phyloP scores from a whole-genome alignment of 1,284 basidiomycete species.

The Polyporus tsugae region DNA sequence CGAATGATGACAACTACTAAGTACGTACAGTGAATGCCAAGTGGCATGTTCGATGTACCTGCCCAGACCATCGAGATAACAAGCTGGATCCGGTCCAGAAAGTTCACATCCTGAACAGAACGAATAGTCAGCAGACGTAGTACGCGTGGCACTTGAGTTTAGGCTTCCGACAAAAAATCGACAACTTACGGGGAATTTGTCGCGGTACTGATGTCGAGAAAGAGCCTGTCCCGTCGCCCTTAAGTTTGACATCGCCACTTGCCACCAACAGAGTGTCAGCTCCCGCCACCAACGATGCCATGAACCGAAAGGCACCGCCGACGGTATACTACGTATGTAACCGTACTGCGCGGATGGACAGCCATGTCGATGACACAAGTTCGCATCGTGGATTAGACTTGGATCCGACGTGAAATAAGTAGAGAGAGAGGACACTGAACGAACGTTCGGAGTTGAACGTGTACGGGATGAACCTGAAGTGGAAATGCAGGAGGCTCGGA shows the following conservation, averaged over 20 bases:
- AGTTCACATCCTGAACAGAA: conserved; percentile 89
- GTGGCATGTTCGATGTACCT: too few relatives aligned
- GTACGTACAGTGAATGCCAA: too few relatives aligned
- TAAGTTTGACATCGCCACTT: conserved; percentile 86
- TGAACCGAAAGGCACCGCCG: not conserved
- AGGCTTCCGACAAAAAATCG: not conserved
- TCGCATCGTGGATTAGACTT: not conserved
- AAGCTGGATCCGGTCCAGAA: conserved; percentile 82
- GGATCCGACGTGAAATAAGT: not conserved
- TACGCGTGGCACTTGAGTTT: too few relatives aligned
- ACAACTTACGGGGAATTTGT: conserved; percentile 82
- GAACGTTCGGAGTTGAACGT: not conserved
- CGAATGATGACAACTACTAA: not conserved
- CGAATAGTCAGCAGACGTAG: not conserved
- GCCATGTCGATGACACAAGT: not conserved
- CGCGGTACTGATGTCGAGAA: conserved; percentile 90
- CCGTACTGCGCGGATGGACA: not conserved
- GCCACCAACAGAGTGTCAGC: not conserved
- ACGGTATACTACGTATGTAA: not conserved
- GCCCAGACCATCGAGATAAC: conserved; percentile 78
- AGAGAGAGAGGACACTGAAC: too few relatives aligned
- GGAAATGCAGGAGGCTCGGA: not conserved
- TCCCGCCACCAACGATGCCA: conserved; percentile 1
- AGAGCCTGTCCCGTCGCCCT: conserved; percentile 93
- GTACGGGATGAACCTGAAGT: not conserved